Evolutionary conservation across 768 basidiomycete species (phyloP).

Genomic region (Galerina marginata): DNA sequence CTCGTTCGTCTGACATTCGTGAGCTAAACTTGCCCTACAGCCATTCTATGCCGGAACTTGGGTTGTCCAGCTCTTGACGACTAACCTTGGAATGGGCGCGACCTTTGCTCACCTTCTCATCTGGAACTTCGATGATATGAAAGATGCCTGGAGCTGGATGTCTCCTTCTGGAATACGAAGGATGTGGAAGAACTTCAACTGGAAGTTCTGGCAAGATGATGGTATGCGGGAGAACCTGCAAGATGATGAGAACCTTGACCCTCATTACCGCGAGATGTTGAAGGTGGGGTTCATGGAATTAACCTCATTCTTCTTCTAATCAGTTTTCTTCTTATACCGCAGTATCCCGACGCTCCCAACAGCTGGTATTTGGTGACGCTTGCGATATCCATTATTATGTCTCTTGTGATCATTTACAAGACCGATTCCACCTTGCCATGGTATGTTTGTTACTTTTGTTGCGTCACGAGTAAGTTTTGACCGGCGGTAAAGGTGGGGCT

Average conservation of each 20-base stretch:
- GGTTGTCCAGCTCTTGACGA: conserved; percentile 47
- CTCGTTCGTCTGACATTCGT: neutral
- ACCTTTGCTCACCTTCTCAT: conserved; percentile 53
- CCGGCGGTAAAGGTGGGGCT: conserved; percentile 48
- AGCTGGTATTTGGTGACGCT: conserved; percentile 58
- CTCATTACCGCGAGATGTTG: conserved; percentile 57
- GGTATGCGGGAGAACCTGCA: conserved; percentile 39
- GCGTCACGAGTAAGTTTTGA: neutral
- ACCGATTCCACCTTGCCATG: conserved; percentile 53
- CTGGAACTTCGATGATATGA: conserved; percentile 49
- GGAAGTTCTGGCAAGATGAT: conserved; percentile 48
- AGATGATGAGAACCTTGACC: conserved; percentile 43
- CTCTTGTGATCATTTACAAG: conserved; percentile 50
- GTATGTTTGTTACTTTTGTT: conserved; percentile 26
- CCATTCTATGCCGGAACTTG: conserved; percentile 56
- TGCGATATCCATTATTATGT: conserved; percentile 45
- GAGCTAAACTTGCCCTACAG: conserved; percentile 17
- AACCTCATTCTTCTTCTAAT: neutral
- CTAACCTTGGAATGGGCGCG: conserved; percentile 53
- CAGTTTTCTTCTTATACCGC: neutral
- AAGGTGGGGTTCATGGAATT: conserved; percentile 34
- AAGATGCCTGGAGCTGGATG: conserved; percentile 51
- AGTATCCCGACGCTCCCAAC: conserved; percentile 62
- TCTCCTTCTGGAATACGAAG: conserved; percentile 37
- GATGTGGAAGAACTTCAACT: conserved; percentile 42